Evolutionary conservation across 805 yeast genomes (phyloP).

Genomic region (Ogataea angusta): DNA sequence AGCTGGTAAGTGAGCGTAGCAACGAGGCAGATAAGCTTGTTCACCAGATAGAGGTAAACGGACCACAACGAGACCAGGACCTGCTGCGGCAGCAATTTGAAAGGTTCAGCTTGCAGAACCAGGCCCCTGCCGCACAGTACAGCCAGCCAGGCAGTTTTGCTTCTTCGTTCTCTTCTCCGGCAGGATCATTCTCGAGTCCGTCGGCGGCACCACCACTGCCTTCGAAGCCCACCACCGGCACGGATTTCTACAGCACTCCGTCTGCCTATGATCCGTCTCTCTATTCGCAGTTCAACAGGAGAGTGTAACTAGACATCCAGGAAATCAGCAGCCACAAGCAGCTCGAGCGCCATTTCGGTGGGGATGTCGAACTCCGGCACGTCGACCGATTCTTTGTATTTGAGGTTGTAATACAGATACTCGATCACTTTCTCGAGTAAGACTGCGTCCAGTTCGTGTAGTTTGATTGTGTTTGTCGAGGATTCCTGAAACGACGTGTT

Average conservation of each 20-base stretch:
- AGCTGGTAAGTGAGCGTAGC: constrained; percentile 28
- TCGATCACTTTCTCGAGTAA: constrained; percentile 80
- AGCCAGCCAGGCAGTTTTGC: background rate
- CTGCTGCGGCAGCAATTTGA: constrained; percentile 18
- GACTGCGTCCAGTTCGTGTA: constrained; percentile 66
- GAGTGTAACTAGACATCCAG: constrained; percentile 50
- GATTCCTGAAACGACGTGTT: constrained; percentile 56
- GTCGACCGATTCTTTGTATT: constrained; percentile 60
- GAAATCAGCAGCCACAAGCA: constrained; percentile 90
- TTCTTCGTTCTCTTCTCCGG: background rate
- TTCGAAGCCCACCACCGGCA: constrained; percentile 23
- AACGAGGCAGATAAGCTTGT: constrained; percentile 24
- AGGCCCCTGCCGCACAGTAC: constrained; percentile 9
- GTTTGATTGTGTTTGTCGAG: constrained; percentile 48
- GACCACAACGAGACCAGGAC: constrained; percentile 23
- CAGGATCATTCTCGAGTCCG: constrained; percentile 4
- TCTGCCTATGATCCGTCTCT: constrained; percentile 48
- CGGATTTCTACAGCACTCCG: constrained; percentile 47
- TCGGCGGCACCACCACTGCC: constrained; percentile 27
- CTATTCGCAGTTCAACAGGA: constrained; percentile 36
- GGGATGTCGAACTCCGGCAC: constrained; percentile 89
- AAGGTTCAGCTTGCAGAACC: constrained; percentile 16
- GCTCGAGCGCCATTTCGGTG: constrained; percentile 88
- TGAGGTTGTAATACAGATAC: constrained; percentile 71
- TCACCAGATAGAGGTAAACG: constrained; percentile 13